Percentiles rank a stretch among this genome's conserved stretches.
Evolutionary conservation across 192 early-diverging fungal species (phyloP).

Genomic region (Backusella westeae): DNA sequence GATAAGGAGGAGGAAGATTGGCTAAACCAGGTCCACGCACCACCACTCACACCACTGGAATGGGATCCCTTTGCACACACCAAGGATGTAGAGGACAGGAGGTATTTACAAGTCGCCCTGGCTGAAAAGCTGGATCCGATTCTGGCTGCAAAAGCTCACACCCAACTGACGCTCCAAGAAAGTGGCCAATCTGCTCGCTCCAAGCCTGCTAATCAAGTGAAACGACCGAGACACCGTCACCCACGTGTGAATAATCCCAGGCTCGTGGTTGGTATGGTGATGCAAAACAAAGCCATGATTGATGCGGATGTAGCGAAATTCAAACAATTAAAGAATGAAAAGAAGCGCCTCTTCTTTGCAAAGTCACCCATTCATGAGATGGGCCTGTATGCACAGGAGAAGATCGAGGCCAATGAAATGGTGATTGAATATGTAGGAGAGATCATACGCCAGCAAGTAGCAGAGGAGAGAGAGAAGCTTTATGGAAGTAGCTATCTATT

Average conservation of each 20-base stretch:
- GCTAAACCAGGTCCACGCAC: background rate
- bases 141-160: background rate
- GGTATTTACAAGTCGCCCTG: conserved; percentile 44
- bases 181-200: conserved; percentile 59
- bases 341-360: conserved; percentile 88
- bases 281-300: conserved; percentile 46
- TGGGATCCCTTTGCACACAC: conserved; percentile 34
- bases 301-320: conserved; percentile 83
- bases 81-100: conserved; percentile 43
- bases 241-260: conserved; percentile 67
- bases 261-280: conserved; percentile 56
- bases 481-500: conserved; percentile 97
- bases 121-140: conserved; percentile 14
- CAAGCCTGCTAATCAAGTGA: conserved; percentile 15
- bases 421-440: conserved; percentile 99
- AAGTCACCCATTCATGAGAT: conserved; percentile 97
- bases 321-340: conserved; percentile 89
- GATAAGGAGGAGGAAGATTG: background rate
- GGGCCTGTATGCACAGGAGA: conserved; percentile 95
- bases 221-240: conserved; percentile 58
- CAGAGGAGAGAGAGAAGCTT: conserved; percentile 89
- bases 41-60: background rate
- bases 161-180: background rate
- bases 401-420: conserved; percentile 91
- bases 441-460: conserved; percentile 90